Conservation (phyloP, 1,284 basidiomycete genomes). For the Polyporus tsugae region DNA sequence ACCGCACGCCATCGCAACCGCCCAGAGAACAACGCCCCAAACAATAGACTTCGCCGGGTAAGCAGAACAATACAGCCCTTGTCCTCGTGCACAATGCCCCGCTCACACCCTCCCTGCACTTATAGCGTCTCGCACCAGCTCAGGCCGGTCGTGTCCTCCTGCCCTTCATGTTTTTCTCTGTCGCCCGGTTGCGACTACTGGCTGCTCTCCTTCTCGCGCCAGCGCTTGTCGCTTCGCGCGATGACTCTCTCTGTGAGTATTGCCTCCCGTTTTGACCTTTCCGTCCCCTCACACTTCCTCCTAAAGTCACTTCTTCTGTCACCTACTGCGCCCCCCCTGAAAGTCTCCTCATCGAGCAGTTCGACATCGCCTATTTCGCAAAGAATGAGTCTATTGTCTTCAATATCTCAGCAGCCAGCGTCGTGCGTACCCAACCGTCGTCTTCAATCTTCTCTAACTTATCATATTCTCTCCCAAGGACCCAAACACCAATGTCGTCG, state of each 20-base stretch:
- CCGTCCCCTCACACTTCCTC: slow-evolving; percentile 16
- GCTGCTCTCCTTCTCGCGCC: slow-evolving; percentile 51
- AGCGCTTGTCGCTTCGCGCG: slow-evolving; percentile 53
- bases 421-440: slow-evolving; percentile 54
- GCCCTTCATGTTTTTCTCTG: slow-evolving; percentile 63
- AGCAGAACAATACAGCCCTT: slow-evolving; percentile 31
- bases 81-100: slow-evolving; percentile 27
- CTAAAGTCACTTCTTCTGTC: slow-evolving; percentile 82
- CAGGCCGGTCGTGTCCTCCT: slow-evolving; percentile 15
- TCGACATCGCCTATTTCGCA: slow-evolving; percentile 80
- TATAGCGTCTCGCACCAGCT: slow-evolving; percentile 18
- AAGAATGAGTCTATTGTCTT: slow-evolving; percentile 76
- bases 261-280: slow-evolving; percentile 18
- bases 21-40: slow-evolving; percentile 32
- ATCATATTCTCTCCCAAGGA: slow-evolving; percentile 54
- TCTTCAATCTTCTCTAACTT: slow-evolving; percentile 29
- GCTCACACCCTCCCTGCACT: slow-evolving; percentile 7
- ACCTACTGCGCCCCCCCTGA: slow-evolving; percentile 88
- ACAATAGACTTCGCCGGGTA: slow-evolving; percentile 37
- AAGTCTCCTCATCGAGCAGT: slow-evolving; percentile 81
- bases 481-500: slow-evolving; percentile 79
- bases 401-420: slow-evolving; percentile 78
- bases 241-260: slow-evolving; percentile 66
- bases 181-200: slow-evolving; percentile 76
- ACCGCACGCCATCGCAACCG: slow-evolving; percentile 8